Evolutionary conservation across 768 basidiomycete genomes (phyloP).

Genomic region (Tylopilus sp.): DNA sequence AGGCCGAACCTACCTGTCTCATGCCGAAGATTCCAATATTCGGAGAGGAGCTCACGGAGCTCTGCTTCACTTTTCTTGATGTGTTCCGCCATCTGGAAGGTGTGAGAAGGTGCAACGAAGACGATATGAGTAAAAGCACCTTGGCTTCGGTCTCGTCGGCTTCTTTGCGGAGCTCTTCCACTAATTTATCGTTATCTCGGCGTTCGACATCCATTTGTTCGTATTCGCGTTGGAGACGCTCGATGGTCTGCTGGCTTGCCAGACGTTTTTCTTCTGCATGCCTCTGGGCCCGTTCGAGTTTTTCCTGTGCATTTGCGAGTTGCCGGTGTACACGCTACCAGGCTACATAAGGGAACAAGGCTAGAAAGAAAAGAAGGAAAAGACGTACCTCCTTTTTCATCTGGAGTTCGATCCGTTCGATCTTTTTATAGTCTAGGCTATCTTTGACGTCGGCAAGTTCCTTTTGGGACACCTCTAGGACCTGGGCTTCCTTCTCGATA

Average conservation of each 20-base stretch:
- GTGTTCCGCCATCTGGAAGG: slow-evolving; percentile 67
- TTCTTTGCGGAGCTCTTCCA: slow-evolving; percentile 71
- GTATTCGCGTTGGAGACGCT: slow-evolving; percentile 74
- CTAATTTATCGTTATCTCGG: slow-evolving; percentile 72
- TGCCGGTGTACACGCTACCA: slow-evolving; percentile 77
- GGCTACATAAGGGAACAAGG: neutral
- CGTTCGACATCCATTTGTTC: slow-evolving; percentile 75
- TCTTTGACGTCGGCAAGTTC: slow-evolving; percentile 67
- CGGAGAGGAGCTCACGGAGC: slow-evolving; percentile 74
- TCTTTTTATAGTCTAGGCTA: slow-evolving; percentile 65
- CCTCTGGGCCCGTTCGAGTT: slow-evolving; percentile 72
- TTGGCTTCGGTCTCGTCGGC: slow-evolving; percentile 65
- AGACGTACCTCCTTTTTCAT: slow-evolving; percentile 61
- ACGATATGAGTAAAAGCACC: slow-evolving; percentile 34
- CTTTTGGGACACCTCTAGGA: slow-evolving; percentile 63
- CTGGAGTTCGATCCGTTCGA: slow-evolving; percentile 67
- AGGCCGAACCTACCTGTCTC: slow-evolving; percentile 53
- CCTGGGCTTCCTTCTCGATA: slow-evolving; percentile 62
- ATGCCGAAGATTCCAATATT: slow-evolving; percentile 80
- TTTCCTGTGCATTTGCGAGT: slow-evolving; percentile 75
- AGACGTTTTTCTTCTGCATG: slow-evolving; percentile 78
- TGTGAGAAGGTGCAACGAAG: neutral
- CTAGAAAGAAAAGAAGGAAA: neutral
- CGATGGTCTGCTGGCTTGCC: slow-evolving; percentile 70
- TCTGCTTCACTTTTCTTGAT: slow-evolving; percentile 71